These are phyloP conservation scores for Nemania abortiva DNA, from an alignment of 2,329 filamentous ascomycete species.

Conservation along the genomic window DNA sequence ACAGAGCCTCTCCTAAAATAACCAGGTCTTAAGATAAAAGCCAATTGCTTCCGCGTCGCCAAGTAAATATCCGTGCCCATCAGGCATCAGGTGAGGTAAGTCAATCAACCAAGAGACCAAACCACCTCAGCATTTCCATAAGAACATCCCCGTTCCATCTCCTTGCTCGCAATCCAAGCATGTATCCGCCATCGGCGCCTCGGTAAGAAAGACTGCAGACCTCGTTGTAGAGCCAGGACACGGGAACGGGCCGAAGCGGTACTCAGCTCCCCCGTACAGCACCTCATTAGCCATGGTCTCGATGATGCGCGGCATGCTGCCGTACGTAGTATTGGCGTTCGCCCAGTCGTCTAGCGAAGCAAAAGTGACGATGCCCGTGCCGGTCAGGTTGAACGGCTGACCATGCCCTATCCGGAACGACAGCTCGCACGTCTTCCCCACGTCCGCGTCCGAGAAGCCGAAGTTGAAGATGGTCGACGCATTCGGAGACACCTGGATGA, in stretches of 20 bases:
- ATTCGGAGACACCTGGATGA: slow-evolving; percentile 66
- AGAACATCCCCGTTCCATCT: slow-evolving; percentile 40
- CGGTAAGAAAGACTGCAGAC: slow-evolving; percentile 39
- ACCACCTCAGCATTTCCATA: slow-evolving; percentile 41
- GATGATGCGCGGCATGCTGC: slow-evolving; percentile 37
- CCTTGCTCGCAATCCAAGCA: slow-evolving; percentile 44
- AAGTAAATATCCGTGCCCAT: background rate
- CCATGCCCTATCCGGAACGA: slow-evolving; percentile 65
- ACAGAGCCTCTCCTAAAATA: slow-evolving; percentile 6
- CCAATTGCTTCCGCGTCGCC: background rate
- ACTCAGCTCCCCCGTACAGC: slow-evolving; percentile 31
- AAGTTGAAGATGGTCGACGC: slow-evolving; percentile 76
- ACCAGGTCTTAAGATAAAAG: background rate
- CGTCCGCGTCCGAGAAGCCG: slow-evolving; percentile 67
- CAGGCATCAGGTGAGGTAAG: background rate
- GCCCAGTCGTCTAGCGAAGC: slow-evolving; percentile 41
- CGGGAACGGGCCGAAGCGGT: slow-evolving; percentile 38
- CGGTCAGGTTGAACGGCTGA: slow-evolving; percentile 38
- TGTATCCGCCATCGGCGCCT: slow-evolving; percentile 42
- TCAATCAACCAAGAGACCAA: background rate
- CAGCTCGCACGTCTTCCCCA: slow-evolving; percentile 71
- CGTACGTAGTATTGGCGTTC: slow-evolving; percentile 40
- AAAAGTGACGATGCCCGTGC: slow-evolving; percentile 41
- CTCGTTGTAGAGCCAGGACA: slow-evolving; percentile 40
- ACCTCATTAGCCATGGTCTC: slow-evolving; percentile 36